phyloP scores from a whole-genome alignment of 2,329 filamentous ascomycete species.

The Diplodia sapinea region DNA sequence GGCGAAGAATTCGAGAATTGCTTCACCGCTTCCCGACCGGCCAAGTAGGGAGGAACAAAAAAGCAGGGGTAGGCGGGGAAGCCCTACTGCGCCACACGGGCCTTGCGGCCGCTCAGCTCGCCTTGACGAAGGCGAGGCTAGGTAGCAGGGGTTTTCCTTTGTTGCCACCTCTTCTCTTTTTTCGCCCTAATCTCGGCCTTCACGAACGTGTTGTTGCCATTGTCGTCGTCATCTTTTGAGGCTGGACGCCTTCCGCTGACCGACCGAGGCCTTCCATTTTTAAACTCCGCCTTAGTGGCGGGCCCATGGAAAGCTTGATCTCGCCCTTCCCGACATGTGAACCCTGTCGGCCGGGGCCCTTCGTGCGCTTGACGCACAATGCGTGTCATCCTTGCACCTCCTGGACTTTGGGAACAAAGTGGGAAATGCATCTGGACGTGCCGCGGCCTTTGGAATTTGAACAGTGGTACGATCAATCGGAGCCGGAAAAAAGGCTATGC shows the following conservation, averaged over 20 bases:
- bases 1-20: neutral
- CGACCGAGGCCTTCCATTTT: neutral
- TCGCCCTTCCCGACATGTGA: neutral
- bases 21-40: neutral
- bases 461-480: neutral
- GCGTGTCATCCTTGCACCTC: neutral
- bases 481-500: neutral
- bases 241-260: neutral
- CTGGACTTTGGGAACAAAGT: neutral
- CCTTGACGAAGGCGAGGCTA: neutral
- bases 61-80: neutral
- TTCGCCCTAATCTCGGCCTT: neutral
- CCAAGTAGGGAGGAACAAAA: neutral
- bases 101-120: neutral
- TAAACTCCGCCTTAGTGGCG: neutral
- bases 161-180: neutral
- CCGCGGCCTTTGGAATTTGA: too few species aligned
- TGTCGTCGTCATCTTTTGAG: neutral
- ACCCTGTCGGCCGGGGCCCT: neutral
- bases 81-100: neutral
- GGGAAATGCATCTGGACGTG: too few species aligned
- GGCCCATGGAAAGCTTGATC: neutral
- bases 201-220: neutral
- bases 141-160: neutral
- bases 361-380: neutral